Conservation (phyloP, 2,329 filamentous ascomycete genomes). For the Rhynchosporium secalis region DNA sequence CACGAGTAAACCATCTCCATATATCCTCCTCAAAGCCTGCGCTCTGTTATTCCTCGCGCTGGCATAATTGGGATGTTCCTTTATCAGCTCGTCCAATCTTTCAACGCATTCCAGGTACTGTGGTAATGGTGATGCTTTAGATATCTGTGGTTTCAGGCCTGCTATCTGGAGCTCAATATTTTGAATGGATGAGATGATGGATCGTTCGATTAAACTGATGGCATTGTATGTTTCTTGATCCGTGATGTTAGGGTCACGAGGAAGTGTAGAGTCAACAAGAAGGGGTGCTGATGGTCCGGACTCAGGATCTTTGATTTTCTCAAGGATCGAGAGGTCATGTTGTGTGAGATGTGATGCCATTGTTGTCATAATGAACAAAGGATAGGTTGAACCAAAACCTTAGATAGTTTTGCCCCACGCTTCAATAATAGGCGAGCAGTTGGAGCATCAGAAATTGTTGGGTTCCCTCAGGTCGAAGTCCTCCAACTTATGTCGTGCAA, state of each 20-base stretch:
- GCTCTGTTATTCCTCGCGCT: conserved; percentile 75
- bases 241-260: conserved; percentile 57
- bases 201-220: conserved; percentile 52
- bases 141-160: conserved; percentile 35
- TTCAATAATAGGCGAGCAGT: neutral
- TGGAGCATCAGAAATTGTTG: no score
- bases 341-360: conserved; percentile 55
- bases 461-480: no score
- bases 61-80: conserved; percentile 63
- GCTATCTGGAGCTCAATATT: conserved; percentile 54
- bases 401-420: neutral
- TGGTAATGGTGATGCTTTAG: conserved; percentile 38
- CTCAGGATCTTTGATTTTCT: conserved; percentile 68
- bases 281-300: conserved; percentile 55
- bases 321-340: conserved; percentile 61
- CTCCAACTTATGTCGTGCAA: no score
- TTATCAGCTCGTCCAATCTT: conserved; percentile 56
- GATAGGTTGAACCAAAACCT: neutral
- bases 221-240: conserved; percentile 52
- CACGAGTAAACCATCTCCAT: conserved; percentile 60
- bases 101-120: conserved; percentile 51
- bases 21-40: conserved; percentile 62
- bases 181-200: conserved; percentile 56
- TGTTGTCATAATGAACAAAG: conserved; percentile 14
- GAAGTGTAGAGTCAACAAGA: conserved; percentile 51